These are phyloP conservation scores for Hypoxylon lienhwacheense DNA, from an alignment of 495 filamentous ascomycete species.

Conservation along the genomic window DNA sequence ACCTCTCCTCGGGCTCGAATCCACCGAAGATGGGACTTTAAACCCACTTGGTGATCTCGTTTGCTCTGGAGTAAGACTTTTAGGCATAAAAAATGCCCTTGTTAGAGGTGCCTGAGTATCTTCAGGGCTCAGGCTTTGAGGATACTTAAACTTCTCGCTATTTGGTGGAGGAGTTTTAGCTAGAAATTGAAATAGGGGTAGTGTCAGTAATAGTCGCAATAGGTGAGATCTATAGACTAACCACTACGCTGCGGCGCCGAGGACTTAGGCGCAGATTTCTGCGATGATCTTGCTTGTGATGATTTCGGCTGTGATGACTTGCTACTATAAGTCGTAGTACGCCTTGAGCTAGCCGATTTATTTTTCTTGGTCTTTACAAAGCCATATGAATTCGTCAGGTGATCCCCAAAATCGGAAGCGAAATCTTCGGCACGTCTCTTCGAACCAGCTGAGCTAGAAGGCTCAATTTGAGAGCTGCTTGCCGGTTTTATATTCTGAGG, in stretches of 20 bases:
- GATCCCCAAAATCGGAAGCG: not conserved
- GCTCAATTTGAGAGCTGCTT: slow-evolving; percentile 6
- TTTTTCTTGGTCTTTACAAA: slow-evolving; percentile 9
- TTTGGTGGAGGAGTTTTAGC: slow-evolving; percentile 2
- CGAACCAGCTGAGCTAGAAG: slow-evolving; percentile 30
- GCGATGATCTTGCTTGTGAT: slow-evolving; percentile 22
- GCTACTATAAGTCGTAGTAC: slow-evolving; percentile 9
- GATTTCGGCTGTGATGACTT: slow-evolving; percentile 17
- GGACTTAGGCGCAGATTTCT: slow-evolving; percentile 13
- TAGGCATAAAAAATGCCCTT: slow-evolving; percentile 8
- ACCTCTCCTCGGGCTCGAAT: slow-evolving; percentile 14
- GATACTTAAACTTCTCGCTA: not conserved
- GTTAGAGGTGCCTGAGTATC: not conserved
- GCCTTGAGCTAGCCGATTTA: not conserved
- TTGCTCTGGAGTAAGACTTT: slow-evolving; percentile 15
- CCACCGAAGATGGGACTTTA: not conserved
- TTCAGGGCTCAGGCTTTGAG: slow-evolving; percentile 5
- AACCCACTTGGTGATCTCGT: not conserved
- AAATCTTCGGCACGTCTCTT: slow-evolving; percentile 31
- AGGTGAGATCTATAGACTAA: slow-evolving; percentile 1
- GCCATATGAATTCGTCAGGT: slow-evolving; percentile 10
- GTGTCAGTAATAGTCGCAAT: slow-evolving; percentile 3
- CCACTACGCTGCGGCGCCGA: slow-evolving; percentile 4
- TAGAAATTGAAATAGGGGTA: not conserved
- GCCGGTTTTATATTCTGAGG: not conserved